Base-by-base conservation (phyloP, 2,329 filamentous ascomycete genomes). In the Aspergillus glaucus region DNA sequence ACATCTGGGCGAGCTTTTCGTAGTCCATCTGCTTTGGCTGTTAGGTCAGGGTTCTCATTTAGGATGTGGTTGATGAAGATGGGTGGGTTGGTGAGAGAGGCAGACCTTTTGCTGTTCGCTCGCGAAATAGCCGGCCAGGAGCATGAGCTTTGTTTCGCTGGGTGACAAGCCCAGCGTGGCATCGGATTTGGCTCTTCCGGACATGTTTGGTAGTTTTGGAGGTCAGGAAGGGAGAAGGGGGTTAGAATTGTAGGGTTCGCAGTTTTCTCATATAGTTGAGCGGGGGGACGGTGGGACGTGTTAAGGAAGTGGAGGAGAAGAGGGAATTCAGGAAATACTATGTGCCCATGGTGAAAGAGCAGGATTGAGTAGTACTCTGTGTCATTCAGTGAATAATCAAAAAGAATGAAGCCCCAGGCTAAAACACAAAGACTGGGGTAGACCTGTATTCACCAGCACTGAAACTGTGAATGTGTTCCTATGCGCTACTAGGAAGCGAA, bases 21-120 rank as follows among this genome's bases (percentile, higher is more conserved):
- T 63, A 68, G 56, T 76, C 70, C 22, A 72, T 50, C 70, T 73
- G 49, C 10, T 22, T 24, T 30, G 45, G 22, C n/a, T 9, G 34
- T 37, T 9, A 22, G 24, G 7, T 22, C 28, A 22, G 4, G 28
- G 32, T 17, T 42, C 21, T 21, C 4, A 21, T 21, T 21, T 21
- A 21, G 21, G 21, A 21, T 21, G 4, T 1, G 4, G 3, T 21
- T 21, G 21, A 21, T 21, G 21, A 21, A 21, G 21, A 3, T 22
- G 28, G 22, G 7, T 41, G 4, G 22, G 43, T 10, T 2, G 14
- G 19, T 2, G 17, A 21, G 3, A 4, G 12, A 26, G 21, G 21
- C 24, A 2, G 50, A 60, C 58, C 47, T 60, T 62, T 41, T 45
- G 49, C 2, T 39, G 17, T 2, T 50, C 47, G 22, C 53, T 49